These are phyloP conservation scores for Thalassiosira mediterranea DNA, from an alignment of 352 stramenopile genomes.

Conservation along the genomic window DNA sequence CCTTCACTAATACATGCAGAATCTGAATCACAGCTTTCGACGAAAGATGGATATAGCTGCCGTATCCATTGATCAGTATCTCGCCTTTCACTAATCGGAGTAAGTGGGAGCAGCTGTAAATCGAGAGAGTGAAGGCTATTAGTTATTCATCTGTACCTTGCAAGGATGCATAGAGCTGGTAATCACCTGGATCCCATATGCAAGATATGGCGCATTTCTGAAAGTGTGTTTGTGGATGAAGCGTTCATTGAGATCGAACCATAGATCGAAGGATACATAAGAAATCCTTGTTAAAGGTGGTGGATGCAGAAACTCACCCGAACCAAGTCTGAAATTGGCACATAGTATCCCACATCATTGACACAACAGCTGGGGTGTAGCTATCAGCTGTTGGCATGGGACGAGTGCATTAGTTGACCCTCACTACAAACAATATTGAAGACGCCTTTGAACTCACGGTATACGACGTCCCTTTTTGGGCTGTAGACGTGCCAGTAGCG, in stretches of 20 bases:
- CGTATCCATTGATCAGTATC: constrained; percentile 78
- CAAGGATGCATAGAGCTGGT: no score
- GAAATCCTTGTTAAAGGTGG: no score
- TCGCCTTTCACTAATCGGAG: constrained; percentile 80
- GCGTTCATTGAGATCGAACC: no score
- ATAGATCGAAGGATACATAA: no score
- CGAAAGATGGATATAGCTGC: constrained; percentile 75
- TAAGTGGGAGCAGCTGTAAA: constrained; percentile 85
- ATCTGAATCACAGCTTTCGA: constrained; percentile 62
- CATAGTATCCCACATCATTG: constrained; percentile 86
- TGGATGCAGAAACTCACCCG: no score
- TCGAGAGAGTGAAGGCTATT: no score
- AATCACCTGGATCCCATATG: constrained; percentile 85
- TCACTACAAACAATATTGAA: not conserved
- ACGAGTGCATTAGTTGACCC: not conserved
- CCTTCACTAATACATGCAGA: constrained; percentile 64
- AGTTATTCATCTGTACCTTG: no score
- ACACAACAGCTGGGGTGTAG: constrained; percentile 80
- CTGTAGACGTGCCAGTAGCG: constrained; percentile 81
- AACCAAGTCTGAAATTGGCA: constrained; percentile 87
- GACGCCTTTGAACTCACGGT: constrained; percentile 48
- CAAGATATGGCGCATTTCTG: constrained; percentile 65
- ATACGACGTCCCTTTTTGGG: constrained; percentile 41
- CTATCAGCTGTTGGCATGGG: constrained; percentile 32
- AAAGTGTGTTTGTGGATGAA: no score